Base-by-base conservation (phyloP, 2,329 filamentous ascomycete species). In the Colletotrichum tropicale region DNA sequence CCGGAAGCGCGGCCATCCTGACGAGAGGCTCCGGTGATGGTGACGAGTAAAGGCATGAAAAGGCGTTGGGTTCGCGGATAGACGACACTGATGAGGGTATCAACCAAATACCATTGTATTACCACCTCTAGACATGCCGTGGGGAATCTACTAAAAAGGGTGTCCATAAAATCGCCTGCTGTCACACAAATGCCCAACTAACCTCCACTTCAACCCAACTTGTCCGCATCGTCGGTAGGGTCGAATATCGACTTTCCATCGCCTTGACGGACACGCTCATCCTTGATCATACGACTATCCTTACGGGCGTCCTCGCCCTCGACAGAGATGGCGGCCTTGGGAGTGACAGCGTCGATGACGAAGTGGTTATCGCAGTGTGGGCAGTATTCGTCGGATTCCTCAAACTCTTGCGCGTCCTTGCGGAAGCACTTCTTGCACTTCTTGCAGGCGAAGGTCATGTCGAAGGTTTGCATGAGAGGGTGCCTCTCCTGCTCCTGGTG, bases 281-380 rank as follows among this genome's bases (percentile, higher is more conserved):
- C 97, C 87, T 94, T 98, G 80, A 99, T 88, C 95, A 99, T 98
- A 87, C 94, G 92, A 81, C 91, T 92, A 85, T 99, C 95, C 80
- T 96, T 90, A 76, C 97, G 90, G 5, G 93, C 93, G 86, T 99
- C 98, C 77, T 98, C 96, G 76, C 96, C 95, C 87, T 99, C 97
- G 67, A 99, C 91, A 79, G 96, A 92, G 67, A 99, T 87, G 43
- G 94, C 91, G 12, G 96, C 91, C 86, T 98, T 94, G 26, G 97
- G 95, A 6, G 94, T 95, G 80, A 94, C 86, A 67, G 97, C 98
- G 6, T 98, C 96, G 78, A 99, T 89, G 52, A 99, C 94, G 83
- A 96, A 99, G 86, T 99, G 98, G 87, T 99, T 99, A 84, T 99
- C 97, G 88, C 97, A 99, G 87, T 98, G 95, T 26, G 97, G 98